Evolutionary conservation across 2,329 filamentous ascomycete species (phyloP).

Genomic region (Aurifilum marmelostoma): DNA sequence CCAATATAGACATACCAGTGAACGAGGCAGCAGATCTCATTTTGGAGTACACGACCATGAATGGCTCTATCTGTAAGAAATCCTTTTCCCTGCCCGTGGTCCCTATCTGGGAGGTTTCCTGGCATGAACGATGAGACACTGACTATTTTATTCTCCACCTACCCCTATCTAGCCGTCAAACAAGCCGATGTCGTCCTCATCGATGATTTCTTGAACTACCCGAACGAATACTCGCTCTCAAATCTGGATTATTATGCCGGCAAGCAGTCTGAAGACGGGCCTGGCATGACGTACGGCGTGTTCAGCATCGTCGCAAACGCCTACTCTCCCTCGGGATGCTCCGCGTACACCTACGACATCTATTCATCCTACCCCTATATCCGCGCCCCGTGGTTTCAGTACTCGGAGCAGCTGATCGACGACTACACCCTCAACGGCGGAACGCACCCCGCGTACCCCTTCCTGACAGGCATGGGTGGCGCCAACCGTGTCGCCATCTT

Average conservation of each 20-base stretch:
- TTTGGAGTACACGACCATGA: constrained; percentile 68
- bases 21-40: constrained; percentile 51
- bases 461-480: constrained; percentile 25
- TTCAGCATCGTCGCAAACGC: constrained; percentile 28
- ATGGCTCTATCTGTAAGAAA: constrained; percentile 50
- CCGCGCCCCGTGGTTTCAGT: constrained; percentile 27
- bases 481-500: constrained; percentile 27
- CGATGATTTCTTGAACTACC: constrained; percentile 27
- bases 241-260: constrained; percentile 27
- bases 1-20: constrained; percentile 9
- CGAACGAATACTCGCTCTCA: constrained; percentile 22
- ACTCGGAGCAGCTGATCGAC: constrained; percentile 27
- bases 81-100: too few relatives aligned
- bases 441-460: constrained; percentile 25
- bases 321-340: constrained; percentile 24
- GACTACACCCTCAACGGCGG: constrained; percentile 27
- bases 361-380: constrained; percentile 25
- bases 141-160: neutral
- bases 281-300: constrained; percentile 28
- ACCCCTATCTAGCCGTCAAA: constrained; percentile 15
- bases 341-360: constrained; percentile 24
- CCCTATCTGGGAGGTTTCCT: neutral
- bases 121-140: neutral
- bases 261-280: constrained; percentile 22
- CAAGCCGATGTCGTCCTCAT: constrained; percentile 29